Evolutionary conservation across 768 basidiomycete genomes (phyloP).

Genomic region (Boletus pseudopeckii): DNA sequence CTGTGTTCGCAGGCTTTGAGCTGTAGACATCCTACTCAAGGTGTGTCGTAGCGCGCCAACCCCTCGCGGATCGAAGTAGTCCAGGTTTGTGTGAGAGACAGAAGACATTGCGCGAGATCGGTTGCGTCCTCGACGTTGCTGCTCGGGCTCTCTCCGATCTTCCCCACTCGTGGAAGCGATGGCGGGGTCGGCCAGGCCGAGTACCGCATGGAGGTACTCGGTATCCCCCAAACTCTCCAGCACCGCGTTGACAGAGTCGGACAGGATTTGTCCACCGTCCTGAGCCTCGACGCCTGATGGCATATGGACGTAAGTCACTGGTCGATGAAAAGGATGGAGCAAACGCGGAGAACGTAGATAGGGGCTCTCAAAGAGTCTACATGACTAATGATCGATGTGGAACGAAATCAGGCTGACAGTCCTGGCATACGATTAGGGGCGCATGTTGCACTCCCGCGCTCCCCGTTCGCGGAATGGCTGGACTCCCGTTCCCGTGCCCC

Average conservation of each 20-base stretch:
- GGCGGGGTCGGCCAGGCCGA: constrained; percentile 6
- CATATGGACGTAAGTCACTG: constrained; percentile 4
- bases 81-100: constrained; percentile 39
- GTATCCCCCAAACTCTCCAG: constrained; percentile 10
- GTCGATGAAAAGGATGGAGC: neutral
- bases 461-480: no score
- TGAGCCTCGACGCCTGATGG: neutral
- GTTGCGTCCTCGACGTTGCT: neutral
- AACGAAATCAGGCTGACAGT: neutral
- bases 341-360: neutral
- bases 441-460: no score
- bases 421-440: constrained; percentile 4
- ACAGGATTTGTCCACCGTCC: neutral
- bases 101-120: constrained; percentile 1
- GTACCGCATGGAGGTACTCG: constrained; percentile 11
- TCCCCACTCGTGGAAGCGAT: neutral
- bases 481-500: no score
- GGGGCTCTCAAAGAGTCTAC: neutral
- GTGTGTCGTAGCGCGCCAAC: constrained; percentile 28
- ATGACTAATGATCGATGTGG: constrained; percentile 14
- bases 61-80: constrained; percentile 54
- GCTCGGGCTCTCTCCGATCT: neutral
- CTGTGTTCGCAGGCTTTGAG: constrained; percentile 3
- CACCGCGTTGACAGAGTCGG: constrained; percentile 1
- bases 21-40: constrained; percentile 14